These are phyloP conservation scores for Irineochytrium annulatum DNA, from an alignment of 192 early-diverging fungal species.

Conservation along the genomic window DNA sequence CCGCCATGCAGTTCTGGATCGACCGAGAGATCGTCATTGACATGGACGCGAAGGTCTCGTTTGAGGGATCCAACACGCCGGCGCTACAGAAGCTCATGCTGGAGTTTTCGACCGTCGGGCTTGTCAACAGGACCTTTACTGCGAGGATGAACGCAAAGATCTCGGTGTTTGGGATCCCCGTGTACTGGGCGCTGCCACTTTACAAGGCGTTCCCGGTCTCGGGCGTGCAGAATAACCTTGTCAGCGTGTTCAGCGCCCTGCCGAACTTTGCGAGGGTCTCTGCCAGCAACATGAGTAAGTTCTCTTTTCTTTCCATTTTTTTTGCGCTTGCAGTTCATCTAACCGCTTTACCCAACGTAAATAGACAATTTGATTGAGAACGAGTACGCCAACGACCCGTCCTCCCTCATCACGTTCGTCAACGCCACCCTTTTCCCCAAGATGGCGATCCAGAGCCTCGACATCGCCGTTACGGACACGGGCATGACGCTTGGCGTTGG, in stretches of 20 bases:
- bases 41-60: slow-evolving; percentile 10
- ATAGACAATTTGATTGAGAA: not conserved
- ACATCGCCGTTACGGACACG: slow-evolving; percentile 26
- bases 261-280: slow-evolving; percentile 13
- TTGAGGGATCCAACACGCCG: slow-evolving; percentile 11
- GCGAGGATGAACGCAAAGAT: slow-evolving; percentile 22
- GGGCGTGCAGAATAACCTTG: not conserved
- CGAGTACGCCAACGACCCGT: slow-evolving; percentile 15
- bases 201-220: slow-evolving; percentile 16
- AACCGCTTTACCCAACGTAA: not conserved
- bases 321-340: not conserved
- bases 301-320: slow-evolving; percentile 3
- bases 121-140: slow-evolving; percentile 7
- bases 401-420: slow-evolving; percentile 13
- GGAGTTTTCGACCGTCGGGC: slow-evolving; percentile 15
- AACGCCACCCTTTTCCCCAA: slow-evolving; percentile 6
- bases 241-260: slow-evolving; percentile 18
- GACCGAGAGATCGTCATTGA: slow-evolving; percentile 22
- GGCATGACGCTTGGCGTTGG: slow-evolving; percentile 22
- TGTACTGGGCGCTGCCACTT: slow-evolving; percentile 32
- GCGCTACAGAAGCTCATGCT: slow-evolving; percentile 7
- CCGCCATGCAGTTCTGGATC: slow-evolving; percentile 15
- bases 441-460: slow-evolving; percentile 11
- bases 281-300: slow-evolving; percentile 21
- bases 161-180: slow-evolving; percentile 32